phyloP scores from a whole-genome alignment of 225 moss, liverwort and hornwort genomes.

The Thuidium tamariscinum region DNA sequence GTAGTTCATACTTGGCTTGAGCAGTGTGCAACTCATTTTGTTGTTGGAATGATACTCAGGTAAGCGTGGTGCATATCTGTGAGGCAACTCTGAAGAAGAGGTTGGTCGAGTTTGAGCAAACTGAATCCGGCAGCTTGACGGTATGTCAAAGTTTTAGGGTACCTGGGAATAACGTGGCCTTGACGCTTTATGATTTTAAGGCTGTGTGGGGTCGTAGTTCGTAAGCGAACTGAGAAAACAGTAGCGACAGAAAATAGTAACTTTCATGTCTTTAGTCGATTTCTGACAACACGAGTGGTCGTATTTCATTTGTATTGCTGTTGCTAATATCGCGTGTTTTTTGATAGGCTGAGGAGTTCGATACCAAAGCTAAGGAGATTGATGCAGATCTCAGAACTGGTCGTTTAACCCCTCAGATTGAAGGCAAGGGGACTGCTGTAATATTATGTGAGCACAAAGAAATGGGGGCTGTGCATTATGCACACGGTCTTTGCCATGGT shows the following conservation, averaged over 20 bases:
- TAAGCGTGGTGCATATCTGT: slow-evolving; percentile 95
- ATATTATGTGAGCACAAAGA: slow-evolving; percentile 93
- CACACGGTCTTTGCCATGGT: slow-evolving; percentile 85
- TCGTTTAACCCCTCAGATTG: slow-evolving; percentile 29
- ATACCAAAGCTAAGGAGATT: slow-evolving; percentile 81
- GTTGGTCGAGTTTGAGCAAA: slow-evolving; percentile 90
- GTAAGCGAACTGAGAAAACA: not conserved
- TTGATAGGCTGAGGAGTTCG: slow-evolving; percentile 87
- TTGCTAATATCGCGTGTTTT: not conserved
- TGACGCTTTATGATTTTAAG: not conserved
- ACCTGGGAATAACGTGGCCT: not conserved
- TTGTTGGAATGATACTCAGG: slow-evolving; percentile 36
- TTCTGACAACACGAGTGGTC: not conserved
- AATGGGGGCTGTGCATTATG: slow-evolving; percentile 67
- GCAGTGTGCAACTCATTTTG: not conserved
- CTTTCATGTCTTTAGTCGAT: not conserved
- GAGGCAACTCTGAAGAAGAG: slow-evolving; percentile 98
- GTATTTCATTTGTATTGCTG: not conserved
- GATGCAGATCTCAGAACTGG: slow-evolving; percentile 66
- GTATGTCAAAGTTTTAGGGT: slow-evolving; percentile 21
- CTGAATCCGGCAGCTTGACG: slow-evolving; percentile 96
- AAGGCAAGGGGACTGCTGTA: slow-evolving; percentile 54
- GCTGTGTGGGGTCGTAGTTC: not conserved
- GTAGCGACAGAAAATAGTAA: not conserved
- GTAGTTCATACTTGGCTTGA: not conserved